Evolutionary conservation across 2,329 filamentous ascomycete species (phyloP), one percentile per base, ranked within the genome.

Genomic region (Aspergillus texensis): DNA sequence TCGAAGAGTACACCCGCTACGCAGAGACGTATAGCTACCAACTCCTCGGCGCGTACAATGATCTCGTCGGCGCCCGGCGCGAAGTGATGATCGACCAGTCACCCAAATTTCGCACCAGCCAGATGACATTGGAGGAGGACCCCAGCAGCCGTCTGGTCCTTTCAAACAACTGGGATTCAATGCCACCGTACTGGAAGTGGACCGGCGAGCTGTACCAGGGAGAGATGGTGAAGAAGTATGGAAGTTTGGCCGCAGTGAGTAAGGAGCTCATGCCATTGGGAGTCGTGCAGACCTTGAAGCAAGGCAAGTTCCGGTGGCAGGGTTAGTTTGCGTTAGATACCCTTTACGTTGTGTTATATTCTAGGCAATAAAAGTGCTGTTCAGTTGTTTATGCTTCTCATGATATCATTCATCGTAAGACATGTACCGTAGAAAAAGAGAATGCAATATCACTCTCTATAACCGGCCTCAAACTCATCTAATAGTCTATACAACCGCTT

Each of bases 151-250:
- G 58, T 39, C 67, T 67, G 39, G 56, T 59, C 26, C 74, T 78
- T 39, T 68, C 62, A 1, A 34, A 66, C 6, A n/a, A 60, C 12
- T 81, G 76, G 75, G 0, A 9, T 1, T n/a, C 19, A 4, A 81
- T 81, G 79, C 68, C 73, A 1, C 71, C 79, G 12, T 82, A 82
- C 61, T 82, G 80, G 78, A 73, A 72, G 59, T 81, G 79, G 78
- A 72, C 77, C 4, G 76, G 76, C 8, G 78, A 79, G 62, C 60
- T 80, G 52, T 81, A 82, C 58, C 72, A 77, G 45, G 67, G 65
- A 11, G 79, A 78, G 53, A 80, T 81, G 74, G 71, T 80, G 32
- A 68, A 71, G 32, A 76, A 71, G 26, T 81, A 79, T 67, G 79
- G 79, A 21, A 71, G 75, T 60, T 52, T 82, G 57, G 75, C 76